Base-by-base conservation (phyloP, 768 basidiomycete species). In the Termitomyces sp. region DNA sequence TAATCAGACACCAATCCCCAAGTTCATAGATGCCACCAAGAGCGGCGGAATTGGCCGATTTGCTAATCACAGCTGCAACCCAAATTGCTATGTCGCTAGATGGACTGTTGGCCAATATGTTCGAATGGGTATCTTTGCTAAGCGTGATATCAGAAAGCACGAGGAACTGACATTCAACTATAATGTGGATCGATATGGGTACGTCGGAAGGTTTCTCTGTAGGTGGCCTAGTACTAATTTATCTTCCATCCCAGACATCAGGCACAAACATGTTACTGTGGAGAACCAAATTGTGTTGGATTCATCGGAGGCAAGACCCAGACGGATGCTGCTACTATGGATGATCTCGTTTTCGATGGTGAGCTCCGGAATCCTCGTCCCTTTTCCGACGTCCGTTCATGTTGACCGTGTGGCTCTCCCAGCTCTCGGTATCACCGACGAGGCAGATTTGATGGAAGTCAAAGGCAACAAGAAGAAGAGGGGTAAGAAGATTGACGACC, bases 111-210 rank as follows among this genome's bases (percentile, higher is more conserved):
- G 90, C 9, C 73, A 81, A 32, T 82, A 88, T 64, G 85, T 98
- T 59, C 87, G 97, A 35, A 98, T 98, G 96, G 97, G 95, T 44
- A 98, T 98, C 63, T 99, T 98, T 65, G 86, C 96, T n/a, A 93
- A 87, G 64, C 80, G 92, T 42, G 61, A 77, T 52, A 87, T 98
- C 61, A 70, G 79, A 67, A 83, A 82, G 67, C 70, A 91, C 59
- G 94, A 97, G 66, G 95, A 98, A 71, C 71, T 98, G 63, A 98
- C 97, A 0, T 98, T 98, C 77, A 98, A 99, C 72, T 99, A 99
- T 70, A 99, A 99, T 68, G 97, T 98, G 40, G 97, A 98, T 71
- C 92, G 97, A 56, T 99, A 99, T 65, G 97, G 96, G 96, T 95
- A 58, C 48, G 88, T 76, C 3, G 10, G 17, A 30, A 42, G 48